Conservation (phyloP, 345 rosid species). For the Populus davidiana region DNA sequence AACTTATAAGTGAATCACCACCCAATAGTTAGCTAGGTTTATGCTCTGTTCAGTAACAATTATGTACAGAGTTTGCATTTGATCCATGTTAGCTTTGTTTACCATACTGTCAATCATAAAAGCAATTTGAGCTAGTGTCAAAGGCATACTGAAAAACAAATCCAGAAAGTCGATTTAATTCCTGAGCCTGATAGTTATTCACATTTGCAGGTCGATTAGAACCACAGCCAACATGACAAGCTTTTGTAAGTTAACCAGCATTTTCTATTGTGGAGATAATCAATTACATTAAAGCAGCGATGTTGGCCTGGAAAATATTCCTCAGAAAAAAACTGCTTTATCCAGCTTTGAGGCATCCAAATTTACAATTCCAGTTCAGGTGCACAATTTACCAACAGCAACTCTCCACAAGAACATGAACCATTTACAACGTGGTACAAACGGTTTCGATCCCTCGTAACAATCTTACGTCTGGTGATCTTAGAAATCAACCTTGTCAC, state of each 20-base stretch:
- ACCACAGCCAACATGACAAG: neutral
- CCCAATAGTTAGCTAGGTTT: neutral
- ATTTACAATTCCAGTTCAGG: too few species aligned
- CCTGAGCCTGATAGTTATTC: too few species aligned
- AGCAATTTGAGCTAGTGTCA: neutral
- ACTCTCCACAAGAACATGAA: constrained; percentile 63
- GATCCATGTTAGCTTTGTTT: neutral
- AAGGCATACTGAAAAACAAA: neutral
- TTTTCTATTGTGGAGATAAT: neutral
- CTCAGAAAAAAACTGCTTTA: neutral
- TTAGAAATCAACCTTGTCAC: constrained; percentile 53
- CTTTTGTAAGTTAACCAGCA: neutral
- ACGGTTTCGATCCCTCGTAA: constrained; percentile 72
- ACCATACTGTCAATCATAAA: neutral
- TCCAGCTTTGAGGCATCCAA: neutral
- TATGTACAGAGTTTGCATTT: constrained; percentile 10
- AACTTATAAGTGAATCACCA: neutral
- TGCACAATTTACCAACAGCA: constrained; percentile 45
- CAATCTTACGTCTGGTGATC: constrained; percentile 58
- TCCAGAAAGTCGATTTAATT: too few species aligned
- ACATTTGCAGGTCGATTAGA: neutral
- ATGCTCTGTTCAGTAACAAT: neutral
- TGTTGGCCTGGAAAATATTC: neutral
- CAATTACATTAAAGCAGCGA: neutral
- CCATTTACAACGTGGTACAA: constrained; percentile 80